Percentiles rank a stretch among this genome's conserved stretches.
These are phyloP conservation scores for Candida krabiensis DNA, from an alignment of 805 yeast genomes.

Conservation along the genomic window DNA sequence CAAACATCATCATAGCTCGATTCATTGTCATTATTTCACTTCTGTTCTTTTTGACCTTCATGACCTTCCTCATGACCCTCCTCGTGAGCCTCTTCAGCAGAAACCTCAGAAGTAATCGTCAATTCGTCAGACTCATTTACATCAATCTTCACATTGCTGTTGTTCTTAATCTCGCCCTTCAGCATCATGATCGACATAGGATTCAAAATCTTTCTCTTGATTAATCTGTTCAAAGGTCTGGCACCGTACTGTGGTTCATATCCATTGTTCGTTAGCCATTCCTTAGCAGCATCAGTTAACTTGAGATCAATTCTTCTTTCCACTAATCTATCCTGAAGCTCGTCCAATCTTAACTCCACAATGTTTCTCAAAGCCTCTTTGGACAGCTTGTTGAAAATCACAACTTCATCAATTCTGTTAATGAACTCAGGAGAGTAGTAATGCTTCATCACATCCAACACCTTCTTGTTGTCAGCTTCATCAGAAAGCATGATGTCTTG, in stretches of 20 bases:
- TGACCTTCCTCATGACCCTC: too few relatives aligned
- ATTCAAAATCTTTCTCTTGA: constrained; percentile 80
- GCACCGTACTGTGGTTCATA: constrained; percentile 95
- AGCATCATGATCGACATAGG: constrained; percentile 82
- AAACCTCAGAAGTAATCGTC: constrained; percentile 7
- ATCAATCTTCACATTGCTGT: constrained; percentile 52
- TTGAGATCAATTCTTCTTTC: constrained; percentile 70
- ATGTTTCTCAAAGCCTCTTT: constrained; percentile 72
- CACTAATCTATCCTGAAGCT: constrained; percentile 72
- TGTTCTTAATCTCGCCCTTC: constrained; percentile 69
- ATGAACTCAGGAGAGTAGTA: constrained; percentile 93
- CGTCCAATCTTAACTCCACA: constrained; percentile 80
- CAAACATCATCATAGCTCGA: too few relatives aligned
- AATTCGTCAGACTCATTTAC: constrained; percentile 39
- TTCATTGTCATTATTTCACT: too few relatives aligned
- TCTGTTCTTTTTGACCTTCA: too few relatives aligned
- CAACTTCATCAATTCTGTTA: constrained; percentile 90
- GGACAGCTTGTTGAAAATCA: constrained; percentile 88
- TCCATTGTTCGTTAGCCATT: constrained; percentile 80
- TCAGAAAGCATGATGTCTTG: constrained; percentile 83
- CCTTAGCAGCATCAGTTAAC: constrained; percentile 63
- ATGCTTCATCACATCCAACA: constrained; percentile 65
- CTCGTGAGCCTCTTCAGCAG: too few relatives aligned
- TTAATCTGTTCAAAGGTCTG: constrained; percentile 87
- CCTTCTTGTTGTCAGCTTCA: constrained; percentile 56